A percentile compares a stretch with the other conserved stretches of the same genome.
These are phyloP conservation scores for Pythium volutum DNA, from an alignment of 352 stramenopile species.

Conservation along the genomic window DNA sequence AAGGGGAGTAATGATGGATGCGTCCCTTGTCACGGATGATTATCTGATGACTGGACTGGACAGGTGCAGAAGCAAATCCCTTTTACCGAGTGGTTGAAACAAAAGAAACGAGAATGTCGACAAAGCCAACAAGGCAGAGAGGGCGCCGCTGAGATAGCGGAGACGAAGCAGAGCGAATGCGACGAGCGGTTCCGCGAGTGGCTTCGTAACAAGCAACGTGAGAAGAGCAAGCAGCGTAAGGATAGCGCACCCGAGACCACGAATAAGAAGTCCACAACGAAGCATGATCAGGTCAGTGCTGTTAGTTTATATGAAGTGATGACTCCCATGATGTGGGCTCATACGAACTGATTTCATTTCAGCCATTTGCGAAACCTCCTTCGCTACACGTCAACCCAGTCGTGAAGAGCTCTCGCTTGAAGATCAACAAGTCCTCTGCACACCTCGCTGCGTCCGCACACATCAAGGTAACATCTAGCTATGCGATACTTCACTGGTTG, in stretches of 20 bases:
- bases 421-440: neutral
- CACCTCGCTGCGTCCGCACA: neutral
- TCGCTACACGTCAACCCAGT: slow-evolving; percentile 55
- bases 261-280: slow-evolving; percentile 6
- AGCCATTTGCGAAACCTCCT: slow-evolving; percentile 35
- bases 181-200: slow-evolving; percentile 43
- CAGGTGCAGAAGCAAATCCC: slow-evolving; percentile 49
- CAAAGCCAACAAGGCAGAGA: too few relatives aligned
- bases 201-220: slow-evolving; percentile 29
- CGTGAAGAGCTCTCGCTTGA: slow-evolving; percentile 17
- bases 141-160: neutral
- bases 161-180: slow-evolving; percentile 24
- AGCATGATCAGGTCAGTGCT: slow-evolving; percentile 11
- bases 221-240: slow-evolving; percentile 22
- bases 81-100: slow-evolving; percentile 42
- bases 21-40: neutral
- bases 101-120: slow-evolving; percentile 11
- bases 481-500: too few relatives aligned
- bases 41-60: neutral
- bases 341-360: neutral
- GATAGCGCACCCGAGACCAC: neutral
- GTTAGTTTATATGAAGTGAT: too few relatives aligned
- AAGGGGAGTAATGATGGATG: slow-evolving; percentile 29
- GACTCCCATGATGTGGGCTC: neutral
- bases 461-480: neutral